These are phyloP conservation scores for Penicillium ochrochloron DNA, from an alignment of 495 filamentous ascomycete species.

Conservation along the genomic window DNA sequence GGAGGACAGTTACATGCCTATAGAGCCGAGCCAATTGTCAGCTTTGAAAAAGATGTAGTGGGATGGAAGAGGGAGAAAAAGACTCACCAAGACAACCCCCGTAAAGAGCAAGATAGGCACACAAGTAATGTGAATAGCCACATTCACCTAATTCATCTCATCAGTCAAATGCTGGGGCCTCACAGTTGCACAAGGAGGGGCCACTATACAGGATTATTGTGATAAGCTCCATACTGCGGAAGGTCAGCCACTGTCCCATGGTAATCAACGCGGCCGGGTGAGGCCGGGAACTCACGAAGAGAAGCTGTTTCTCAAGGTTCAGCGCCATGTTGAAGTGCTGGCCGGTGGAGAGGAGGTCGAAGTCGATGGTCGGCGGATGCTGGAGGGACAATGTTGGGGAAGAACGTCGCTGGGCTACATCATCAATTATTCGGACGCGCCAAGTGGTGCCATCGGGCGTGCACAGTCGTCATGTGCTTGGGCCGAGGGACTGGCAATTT, in stretches of 20 bases:
- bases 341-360: constrained; percentile 4
- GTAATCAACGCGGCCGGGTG: constrained; percentile 1
- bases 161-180: background rate
- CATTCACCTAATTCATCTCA: constrained; percentile 63
- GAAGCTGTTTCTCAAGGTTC: constrained; percentile 78
- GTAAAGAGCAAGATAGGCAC: constrained; percentile 86
- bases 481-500: constrained; percentile 19
- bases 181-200: background rate
- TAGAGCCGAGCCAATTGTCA: constrained; percentile 15
- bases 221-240: constrained; percentile 89
- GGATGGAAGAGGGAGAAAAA: background rate
- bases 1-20: constrained; percentile 79
- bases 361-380: constrained; percentile 13
- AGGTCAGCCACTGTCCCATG: constrained; percentile 29
- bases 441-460: constrained; percentile 26
- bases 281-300: constrained; percentile 63
- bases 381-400: constrained; percentile 15
- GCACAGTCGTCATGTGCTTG: constrained; percentile 29
- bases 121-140: constrained; percentile 87
- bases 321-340: constrained; percentile 60
- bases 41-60: constrained; percentile 3
- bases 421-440: constrained; percentile 25
- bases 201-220: constrained; percentile 72
- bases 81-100: constrained; percentile 74
- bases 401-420: constrained; percentile 20